phyloP scores from a whole-genome alignment of 345 rosid species.

The Euclidium syriacum region DNA sequence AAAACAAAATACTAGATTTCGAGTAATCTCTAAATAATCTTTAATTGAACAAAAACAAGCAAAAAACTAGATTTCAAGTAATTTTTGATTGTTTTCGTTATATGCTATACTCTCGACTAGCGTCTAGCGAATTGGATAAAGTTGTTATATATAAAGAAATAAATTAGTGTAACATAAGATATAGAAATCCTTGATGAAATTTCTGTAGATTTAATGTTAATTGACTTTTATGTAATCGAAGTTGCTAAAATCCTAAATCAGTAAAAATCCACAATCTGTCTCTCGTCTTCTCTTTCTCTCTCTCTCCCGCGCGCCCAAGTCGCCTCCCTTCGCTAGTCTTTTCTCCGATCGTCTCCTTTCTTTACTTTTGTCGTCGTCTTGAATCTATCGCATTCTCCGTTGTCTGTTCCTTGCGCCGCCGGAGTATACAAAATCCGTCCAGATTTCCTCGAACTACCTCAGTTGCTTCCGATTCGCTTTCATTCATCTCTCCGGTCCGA shows the following conservation, averaged over 20 bases:
- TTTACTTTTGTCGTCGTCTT: conserved; percentile 7
- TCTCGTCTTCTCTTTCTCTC: background rate
- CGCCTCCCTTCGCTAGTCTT: conserved; percentile 40
- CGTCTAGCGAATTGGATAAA: too few relatives aligned
- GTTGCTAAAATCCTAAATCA: conserved; percentile 14
- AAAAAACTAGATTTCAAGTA: too few relatives aligned
- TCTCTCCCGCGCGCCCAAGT: conserved; percentile 62
- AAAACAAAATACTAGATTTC: too few relatives aligned
- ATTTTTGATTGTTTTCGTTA: too few relatives aligned
- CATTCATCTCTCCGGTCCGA: conserved; percentile 22
- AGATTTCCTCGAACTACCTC: conserved; percentile 5
- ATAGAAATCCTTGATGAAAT: background rate
- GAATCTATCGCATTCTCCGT: conserved; percentile 6
- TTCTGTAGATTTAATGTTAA: background rate
- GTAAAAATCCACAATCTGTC: conserved; percentile 16
- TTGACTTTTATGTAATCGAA: conserved; percentile 17
- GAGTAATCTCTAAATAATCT: too few relatives aligned
- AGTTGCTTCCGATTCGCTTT: conserved; percentile 18
- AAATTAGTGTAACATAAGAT: background rate
- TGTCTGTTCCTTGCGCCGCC: too few relatives aligned
- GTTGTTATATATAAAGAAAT: background rate
- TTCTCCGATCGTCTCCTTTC: conserved; percentile 43
- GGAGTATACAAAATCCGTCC: background rate
- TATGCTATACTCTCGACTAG: too few relatives aligned
- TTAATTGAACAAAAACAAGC: too few relatives aligned